Percentiles rank a stretch among this genome's conserved stretches.
Conservation (phyloP, 2,329 filamentous ascomycete species). For the Colletotrichum limetticola region DNA sequence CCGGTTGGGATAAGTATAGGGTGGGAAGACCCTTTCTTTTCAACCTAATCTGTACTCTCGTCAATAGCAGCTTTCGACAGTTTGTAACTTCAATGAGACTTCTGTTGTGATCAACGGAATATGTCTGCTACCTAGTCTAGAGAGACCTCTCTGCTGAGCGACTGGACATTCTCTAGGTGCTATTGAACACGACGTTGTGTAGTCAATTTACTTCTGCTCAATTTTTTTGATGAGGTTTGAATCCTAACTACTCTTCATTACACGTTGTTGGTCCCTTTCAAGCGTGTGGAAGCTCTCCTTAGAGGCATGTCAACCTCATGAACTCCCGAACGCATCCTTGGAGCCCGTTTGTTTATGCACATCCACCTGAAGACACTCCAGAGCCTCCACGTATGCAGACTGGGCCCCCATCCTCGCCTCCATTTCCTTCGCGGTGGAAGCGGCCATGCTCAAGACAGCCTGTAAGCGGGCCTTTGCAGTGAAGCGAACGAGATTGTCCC, state of each 20-base stretch:
- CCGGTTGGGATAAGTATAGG: neutral
- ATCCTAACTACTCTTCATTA: neutral
- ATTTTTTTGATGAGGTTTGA: neutral
- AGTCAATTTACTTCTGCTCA: neutral
- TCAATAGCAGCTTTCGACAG: neutral
- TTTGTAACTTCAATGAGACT: neutral
- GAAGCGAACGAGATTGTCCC: neutral
- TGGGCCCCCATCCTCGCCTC: neutral
- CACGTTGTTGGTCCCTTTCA: neutral
- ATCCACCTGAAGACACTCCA: neutral
- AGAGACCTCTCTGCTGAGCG: neutral
- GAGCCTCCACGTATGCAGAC: neutral
- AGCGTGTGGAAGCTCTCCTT: too few relatives aligned
- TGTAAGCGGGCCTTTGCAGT: neutral
- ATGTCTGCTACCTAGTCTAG: neutral
- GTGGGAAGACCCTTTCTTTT: neutral
- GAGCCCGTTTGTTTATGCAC: neutral
- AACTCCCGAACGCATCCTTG: neutral
- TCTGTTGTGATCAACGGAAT: fast-evolving
- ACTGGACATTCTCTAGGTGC: neutral
- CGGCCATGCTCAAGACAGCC: neutral
- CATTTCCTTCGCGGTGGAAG: neutral
- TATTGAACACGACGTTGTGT: neutral
- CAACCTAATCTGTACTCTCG: neutral
- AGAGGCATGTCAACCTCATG: neutral